A percentile compares a stretch with the other conserved stretches of the same genome.
These are phyloP conservation scores for Myriosclerotinia scirpicola DNA, from an alignment of 2,329 filamentous ascomycete genomes.

Conservation along the genomic window DNA sequence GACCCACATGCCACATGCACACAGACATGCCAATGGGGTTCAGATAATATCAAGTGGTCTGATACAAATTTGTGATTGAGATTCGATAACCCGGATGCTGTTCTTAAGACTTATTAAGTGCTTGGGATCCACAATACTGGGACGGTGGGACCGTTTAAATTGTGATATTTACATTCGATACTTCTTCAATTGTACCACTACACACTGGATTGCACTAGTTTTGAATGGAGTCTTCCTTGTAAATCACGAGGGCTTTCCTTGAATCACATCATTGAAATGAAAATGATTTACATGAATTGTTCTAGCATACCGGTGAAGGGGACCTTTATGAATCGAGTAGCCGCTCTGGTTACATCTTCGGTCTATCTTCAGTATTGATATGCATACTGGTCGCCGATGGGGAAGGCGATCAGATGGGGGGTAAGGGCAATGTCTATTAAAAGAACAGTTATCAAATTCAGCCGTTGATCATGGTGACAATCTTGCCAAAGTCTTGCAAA, in stretches of 20 bases:
- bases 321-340: neutral
- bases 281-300: neutral
- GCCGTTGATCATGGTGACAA: neutral
- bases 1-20: neutral
- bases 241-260: neutral
- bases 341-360: neutral
- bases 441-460: neutral
- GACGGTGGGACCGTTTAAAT: no score
- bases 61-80: neutral
- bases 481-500: neutral
- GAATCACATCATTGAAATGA: neutral
- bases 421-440: neutral
- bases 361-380: neutral
- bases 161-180: neutral
- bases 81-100: no score
- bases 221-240: neutral
- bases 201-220: neutral
- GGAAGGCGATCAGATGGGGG: neutral
- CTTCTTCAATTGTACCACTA: neutral
- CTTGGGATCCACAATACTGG: neutral
- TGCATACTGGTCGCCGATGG: neutral
- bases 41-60: no score
- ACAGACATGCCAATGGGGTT: neutral
- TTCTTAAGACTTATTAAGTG: no score
- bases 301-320: neutral